Base-by-base conservation (phyloP, 2,329 filamentous ascomycete species). In the Ceratocystis papillata region DNA sequence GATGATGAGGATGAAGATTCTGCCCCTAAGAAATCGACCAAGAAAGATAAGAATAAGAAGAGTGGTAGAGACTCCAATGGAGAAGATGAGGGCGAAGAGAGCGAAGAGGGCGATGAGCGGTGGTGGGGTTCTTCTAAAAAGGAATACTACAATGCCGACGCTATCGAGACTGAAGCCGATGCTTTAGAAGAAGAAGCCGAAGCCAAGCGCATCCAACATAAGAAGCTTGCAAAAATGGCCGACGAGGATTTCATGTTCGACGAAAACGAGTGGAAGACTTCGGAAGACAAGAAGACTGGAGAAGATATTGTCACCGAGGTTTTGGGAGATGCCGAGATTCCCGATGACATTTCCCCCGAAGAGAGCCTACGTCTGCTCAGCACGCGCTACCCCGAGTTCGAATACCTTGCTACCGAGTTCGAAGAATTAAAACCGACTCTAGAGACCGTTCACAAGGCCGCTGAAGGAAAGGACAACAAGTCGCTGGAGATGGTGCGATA, bases 221-320 rank as follows among this genome's bases (percentile, higher is more conserved):
- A 96, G 80, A 93, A 94, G 73, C 76, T 97, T 28, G 82, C 90
- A 70, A 87, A 88, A 70, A 94, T 99, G 89, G 84, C 85, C 5
- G 92, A 95, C 70, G 88, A 88, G 48, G 94, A 99, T 73, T 99
- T 96, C 73, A 87, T 90, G 7, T 95, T 97, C 70, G 91, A 97
- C 71, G 89, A 95, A 72, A 82, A 85, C 53, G 91, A 95, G 70
- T 97, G 93, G 94, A 74, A 87, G 46, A 84, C 82, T 30, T 77
- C 80, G 17, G 81, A 80, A 2, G 79, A 79, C 17, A 78, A 79
- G 25, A 78, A 77, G 1, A 78, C 79, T 1, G 78, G 79, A 44
- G 78, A 79, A 67, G 79, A 77, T 69, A 83, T 85, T 17, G 84
- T 96, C 12, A 94, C 87, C 2, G 90, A 97, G 74, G 83, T 92